Conservation (phyloP, 2,329 filamentous ascomycete species). For the Fusarium torulosum region DNA sequence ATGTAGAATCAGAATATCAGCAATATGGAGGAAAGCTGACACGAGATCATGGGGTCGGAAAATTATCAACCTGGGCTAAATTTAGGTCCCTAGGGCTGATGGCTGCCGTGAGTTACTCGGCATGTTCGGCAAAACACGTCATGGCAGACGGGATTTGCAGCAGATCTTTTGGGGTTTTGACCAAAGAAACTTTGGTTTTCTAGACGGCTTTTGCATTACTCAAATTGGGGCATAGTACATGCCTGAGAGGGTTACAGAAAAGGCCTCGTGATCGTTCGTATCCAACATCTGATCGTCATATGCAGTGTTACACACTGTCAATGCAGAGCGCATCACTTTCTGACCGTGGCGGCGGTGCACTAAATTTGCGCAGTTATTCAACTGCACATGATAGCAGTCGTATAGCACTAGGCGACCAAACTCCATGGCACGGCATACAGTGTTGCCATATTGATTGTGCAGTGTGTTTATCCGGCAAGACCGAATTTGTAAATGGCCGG, state of each 20-base stretch:
- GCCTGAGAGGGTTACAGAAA: not conserved
- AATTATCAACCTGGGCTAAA: constrained; percentile 1
- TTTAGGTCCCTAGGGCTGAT: constrained; percentile 9
- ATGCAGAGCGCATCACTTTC: not conserved
- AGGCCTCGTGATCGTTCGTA: not conserved
- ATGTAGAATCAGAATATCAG: not conserved
- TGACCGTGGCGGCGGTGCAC: not conserved
- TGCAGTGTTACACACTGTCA: not conserved
- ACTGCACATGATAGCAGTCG: not conserved
- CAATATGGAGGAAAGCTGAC: not conserved
- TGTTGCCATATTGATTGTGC: too few species aligned
- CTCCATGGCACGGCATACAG: not conserved
- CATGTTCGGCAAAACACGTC: not conserved
- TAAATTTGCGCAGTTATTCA: not conserved
- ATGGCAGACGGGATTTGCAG: not conserved
- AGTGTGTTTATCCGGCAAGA: too few species aligned
- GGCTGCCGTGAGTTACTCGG: not conserved
- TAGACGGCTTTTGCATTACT: not conserved
- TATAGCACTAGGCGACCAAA: not conserved
- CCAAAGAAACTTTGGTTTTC: not conserved
- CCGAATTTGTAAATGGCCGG: not conserved
- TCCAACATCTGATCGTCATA: not conserved
- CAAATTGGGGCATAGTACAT: not conserved
- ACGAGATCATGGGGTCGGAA: not conserved
- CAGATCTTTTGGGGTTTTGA: not conserved